A percentile compares a stretch with the other conserved stretches of the same genome.
Evolutionary conservation across 257 asterid genomes (phyloP).

Genomic region (Cordia subcordata): DNA sequence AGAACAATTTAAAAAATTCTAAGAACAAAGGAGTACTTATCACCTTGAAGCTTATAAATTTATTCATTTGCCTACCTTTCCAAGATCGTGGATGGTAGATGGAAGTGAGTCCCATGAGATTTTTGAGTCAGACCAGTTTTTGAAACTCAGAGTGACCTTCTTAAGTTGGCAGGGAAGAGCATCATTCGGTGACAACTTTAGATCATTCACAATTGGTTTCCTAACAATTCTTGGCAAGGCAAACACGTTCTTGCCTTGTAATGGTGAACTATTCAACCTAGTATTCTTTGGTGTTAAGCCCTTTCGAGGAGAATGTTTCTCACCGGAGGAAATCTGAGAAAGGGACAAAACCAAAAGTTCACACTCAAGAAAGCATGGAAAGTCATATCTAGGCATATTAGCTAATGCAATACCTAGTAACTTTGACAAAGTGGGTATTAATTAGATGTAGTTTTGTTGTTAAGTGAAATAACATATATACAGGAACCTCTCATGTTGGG

Average conservation of each 20-base stretch:
- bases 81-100: slow-evolving; percentile 44
- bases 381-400: too few species aligned
- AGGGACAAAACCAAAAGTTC: too few species aligned
- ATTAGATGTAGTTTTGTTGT: too few species aligned
- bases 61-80: slow-evolving; percentile 48
- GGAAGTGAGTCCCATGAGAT: slow-evolving; percentile 58
- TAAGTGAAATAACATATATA: too few species aligned
- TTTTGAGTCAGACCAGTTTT: slow-evolving; percentile 42
- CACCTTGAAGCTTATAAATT: neutral
- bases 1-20: slow-evolving; percentile 3
- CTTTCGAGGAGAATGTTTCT: slow-evolving; percentile 25
- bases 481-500: too few species aligned
- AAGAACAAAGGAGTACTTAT: slow-evolving; percentile 8
- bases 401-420: too few species aligned
- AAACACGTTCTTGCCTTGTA: slow-evolving; percentile 48
- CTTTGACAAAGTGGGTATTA: too few species aligned
- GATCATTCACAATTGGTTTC: slow-evolving; percentile 32
- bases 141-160: slow-evolving; percentile 39
- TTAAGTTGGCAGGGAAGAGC: slow-evolving; percentile 33
- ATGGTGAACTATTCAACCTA: slow-evolving; percentile 40
- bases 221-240: slow-evolving; percentile 44
- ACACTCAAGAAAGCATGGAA: too few species aligned
- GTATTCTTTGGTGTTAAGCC: slow-evolving; percentile 32
- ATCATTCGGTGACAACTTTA: slow-evolving; percentile 33
- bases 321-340: slow-evolving; percentile 29